A percentile compares a stretch with the other conserved stretches of the same genome.
phyloP scores from a whole-genome alignment of 176 grass and related monocot genomes.

The Tillandsia fasciculata region DNA sequence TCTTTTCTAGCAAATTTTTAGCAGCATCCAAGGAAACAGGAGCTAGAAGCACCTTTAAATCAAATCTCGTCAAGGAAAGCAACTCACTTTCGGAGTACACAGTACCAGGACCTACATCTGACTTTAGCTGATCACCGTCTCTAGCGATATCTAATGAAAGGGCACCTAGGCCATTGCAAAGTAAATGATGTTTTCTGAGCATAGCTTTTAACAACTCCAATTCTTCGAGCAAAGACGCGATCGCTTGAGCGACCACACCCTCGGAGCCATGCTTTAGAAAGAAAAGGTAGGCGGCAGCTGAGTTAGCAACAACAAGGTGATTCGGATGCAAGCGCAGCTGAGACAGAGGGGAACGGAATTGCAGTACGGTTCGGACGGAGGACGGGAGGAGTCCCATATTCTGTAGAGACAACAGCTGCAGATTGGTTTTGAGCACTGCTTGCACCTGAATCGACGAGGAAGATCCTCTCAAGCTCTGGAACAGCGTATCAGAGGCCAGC shows the following conservation, averaged over 20 bases:
- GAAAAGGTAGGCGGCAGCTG: conserved; percentile 73
- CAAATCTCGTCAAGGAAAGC: conserved; percentile 81
- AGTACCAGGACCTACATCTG: conserved; percentile 10
- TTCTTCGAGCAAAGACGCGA: conserved; percentile 57
- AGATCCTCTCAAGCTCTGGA: conserved; percentile 44
- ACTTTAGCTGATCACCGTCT: conserved; percentile 15
- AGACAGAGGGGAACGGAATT: conserved; percentile 58
- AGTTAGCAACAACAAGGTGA: conserved; percentile 44
- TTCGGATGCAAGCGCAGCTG: conserved; percentile 79
- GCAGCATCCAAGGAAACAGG: conserved; percentile 38
- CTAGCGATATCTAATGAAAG: conserved; percentile 25
- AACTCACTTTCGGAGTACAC: conserved; percentile 65
- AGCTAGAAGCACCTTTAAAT: conserved; percentile 65
- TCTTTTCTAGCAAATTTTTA: conserved; percentile 22
- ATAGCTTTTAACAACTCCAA: conserved; percentile 61
- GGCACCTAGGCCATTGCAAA: conserved; percentile 32
- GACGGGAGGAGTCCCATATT: conserved; percentile 46
- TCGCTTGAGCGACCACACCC: conserved; percentile 58
- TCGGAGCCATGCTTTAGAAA: conserved; percentile 65
- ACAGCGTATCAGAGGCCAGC: conserved; percentile 56
- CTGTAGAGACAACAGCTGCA: conserved; percentile 76
- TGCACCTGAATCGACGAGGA: conserved; percentile 43
- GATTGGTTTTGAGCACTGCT: conserved; percentile 63
- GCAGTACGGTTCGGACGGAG: conserved; percentile 52
- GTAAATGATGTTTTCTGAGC: conserved; percentile 40